Evolutionary conservation across 73 alveolate genomes (phyloP), one percentile per base, ranked within the genome.

Genomic region (Halteria grandinella): DNA sequence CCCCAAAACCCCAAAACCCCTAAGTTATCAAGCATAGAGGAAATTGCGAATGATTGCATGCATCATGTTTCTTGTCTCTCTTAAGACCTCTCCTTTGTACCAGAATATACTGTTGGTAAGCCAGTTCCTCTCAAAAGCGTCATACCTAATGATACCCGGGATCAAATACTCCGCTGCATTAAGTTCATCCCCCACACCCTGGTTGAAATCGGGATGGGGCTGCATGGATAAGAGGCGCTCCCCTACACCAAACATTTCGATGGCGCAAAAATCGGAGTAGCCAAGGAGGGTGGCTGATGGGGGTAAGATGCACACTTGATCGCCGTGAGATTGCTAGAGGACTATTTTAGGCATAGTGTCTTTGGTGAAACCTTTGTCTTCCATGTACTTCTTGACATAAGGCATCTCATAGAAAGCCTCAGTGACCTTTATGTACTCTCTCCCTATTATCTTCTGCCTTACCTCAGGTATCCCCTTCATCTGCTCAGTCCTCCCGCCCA

Each of bases 321-420:
- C 70, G 28, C 70, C 70, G 28, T 54, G 70, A 20, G 70, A 54
- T 54, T 54, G 50, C 28, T 54, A 54, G 11, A 54, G 70, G 5
- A 54, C 51, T 6, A 54, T 54, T 6, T 8, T 54, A 6, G 70
- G 70, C 21, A 54, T 24, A 20, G 54, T 54, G 12, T 54, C 70
- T 54, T 54, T 54, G 8, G 70, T 12, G 7, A 54, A 54, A n/a
- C 23, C 20, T 8, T 25, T 8, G 14, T 54, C 20, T 23, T 11
- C 51, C 51, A 54, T n/a, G 28, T 20, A 54, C 28, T 21, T 25
- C 23, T 17, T 8, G 11, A 54, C 70, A 21, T 54, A 54, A 7
- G 54, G 54, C 8, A 8, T n/a, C 70, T 54, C 51, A 24, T 24
- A 54, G 54, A 54, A 54, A 10, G 10, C 70, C 11, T 54, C 51